Evolutionary conservation across 768 basidiomycete species (phyloP), one percentile per base, ranked within the genome.

Genomic region (Russula earlei): DNA sequence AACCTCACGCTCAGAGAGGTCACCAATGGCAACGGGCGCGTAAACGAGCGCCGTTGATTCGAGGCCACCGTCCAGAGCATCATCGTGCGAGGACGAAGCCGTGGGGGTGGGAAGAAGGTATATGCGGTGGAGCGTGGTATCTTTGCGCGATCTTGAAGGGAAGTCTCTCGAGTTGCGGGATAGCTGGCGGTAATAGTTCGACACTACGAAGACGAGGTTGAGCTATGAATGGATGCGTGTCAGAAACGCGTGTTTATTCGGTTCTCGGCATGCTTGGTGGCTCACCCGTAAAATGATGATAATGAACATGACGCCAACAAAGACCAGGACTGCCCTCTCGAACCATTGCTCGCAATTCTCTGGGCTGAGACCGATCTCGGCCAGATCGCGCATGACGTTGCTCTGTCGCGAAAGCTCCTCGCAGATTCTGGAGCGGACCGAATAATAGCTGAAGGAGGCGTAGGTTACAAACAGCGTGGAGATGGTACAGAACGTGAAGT

Each of bases 341-440:
- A 88, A 76, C 84, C 84, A 87, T 55, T 77, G 75, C 65, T 91
- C 88, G 66, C 89, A 91, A 61, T 88, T 87, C 69, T 90, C 87
- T 41, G 86, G 69, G 63, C 77, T 85, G 63, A 90, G 73, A 0
- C 87, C 87, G 64, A 85, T 76, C 65, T 86, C 84, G 48, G 78
- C 74, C 70, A 87, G 69, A 61, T 80, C 81, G 9, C 81, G 80
- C 69, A 89, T 76, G 40, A 90, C 71, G 65, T 89, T 87, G 17
- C 87, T 83, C 52, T 88, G 84, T 47, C 81, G 76, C 4, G 85
- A 84, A 25, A 89, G 71, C 63, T 85, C 83, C 62, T 89, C 87
- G 70, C 88, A 91, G 2, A 87, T 69, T 17, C 74, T 75, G 1
- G 82, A 73, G 31, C 84, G 79, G 29, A 80, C 72, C 15, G 77